Conservation (phyloP, 768 basidiomycete genomes). For the Psilocybe azurescens region DNA sequence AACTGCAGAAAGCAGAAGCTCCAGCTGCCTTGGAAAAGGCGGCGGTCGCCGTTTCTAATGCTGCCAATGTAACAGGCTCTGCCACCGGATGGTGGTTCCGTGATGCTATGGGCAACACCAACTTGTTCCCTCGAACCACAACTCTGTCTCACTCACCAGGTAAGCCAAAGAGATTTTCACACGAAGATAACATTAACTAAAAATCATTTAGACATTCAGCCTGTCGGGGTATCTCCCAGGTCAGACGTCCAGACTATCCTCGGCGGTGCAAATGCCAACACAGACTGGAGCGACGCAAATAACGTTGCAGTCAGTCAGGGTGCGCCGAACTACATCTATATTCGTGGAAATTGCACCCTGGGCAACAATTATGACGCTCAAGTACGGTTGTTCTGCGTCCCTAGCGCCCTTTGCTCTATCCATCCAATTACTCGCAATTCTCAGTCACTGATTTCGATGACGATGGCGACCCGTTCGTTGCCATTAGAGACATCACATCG, state of each 20-base stretch:
- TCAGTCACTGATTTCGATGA: conserved; percentile 5
- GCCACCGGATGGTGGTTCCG: conserved; percentile 5
- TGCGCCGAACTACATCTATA: conserved; percentile 1
- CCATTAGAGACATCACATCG: not conserved
- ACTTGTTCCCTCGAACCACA: not conserved
- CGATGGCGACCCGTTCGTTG: not conserved
- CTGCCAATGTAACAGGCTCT: not conserved
- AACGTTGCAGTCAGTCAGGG: not conserved
- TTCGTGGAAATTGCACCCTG: not conserved
- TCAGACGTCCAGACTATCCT: not conserved
- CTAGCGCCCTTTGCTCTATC: conserved; percentile 1
- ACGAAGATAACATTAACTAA: not conserved
- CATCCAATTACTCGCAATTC: not conserved
- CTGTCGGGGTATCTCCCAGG: not conserved
- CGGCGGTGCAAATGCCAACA: not conserved
- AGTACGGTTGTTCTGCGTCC: not conserved
- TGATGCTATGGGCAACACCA: not conserved
- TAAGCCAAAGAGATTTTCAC: not conserved
- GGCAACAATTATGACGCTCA: not conserved
- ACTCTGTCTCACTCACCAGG: conserved; percentile 3
- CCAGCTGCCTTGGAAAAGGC: not conserved
- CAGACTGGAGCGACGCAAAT: conserved; percentile 1
- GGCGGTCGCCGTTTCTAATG: not conserved
- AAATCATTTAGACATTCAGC: not conserved
- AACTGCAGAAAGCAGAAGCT: not conserved